A percentile compares a stretch with the other conserved stretches of the same genome.
Evolutionary conservation across 345 rosid species (phyloP).

Genomic region (Reutealis trisperma): DNA sequence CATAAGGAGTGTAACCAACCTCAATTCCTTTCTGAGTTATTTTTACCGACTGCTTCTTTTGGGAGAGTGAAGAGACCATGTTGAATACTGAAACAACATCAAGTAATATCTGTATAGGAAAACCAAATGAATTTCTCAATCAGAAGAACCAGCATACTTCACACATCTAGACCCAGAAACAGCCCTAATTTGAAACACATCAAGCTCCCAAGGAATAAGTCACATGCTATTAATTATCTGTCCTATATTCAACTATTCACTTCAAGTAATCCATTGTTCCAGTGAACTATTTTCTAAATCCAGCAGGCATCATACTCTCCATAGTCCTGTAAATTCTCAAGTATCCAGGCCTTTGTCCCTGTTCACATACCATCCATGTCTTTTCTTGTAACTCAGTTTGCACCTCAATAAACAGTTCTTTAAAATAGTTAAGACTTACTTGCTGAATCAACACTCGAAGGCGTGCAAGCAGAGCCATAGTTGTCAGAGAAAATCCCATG

Average conservation of each 20-base stretch:
- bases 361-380: not conserved
- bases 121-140: not conserved
- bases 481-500: slow-evolving; percentile 66
- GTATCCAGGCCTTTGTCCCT: not conserved
- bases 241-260: not conserved
- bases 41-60: slow-evolving; percentile 71
- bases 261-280: not conserved
- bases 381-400: not conserved
- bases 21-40: slow-evolving; percentile 68
- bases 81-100: slow-evolving; percentile 71
- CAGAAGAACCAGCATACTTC: not conserved
- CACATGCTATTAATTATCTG: not conserved
- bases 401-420: not conserved
- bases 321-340: not conserved
- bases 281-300: not conserved
- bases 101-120: slow-evolving; percentile 60
- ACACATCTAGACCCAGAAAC: not conserved
- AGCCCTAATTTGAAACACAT: not conserved
- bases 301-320: not conserved
- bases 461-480: slow-evolving; percentile 84
- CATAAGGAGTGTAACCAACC: slow-evolving; percentile 38
- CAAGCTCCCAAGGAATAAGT: not conserved
- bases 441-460: slow-evolving; percentile 88
- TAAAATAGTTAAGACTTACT: slow-evolving; percentile 45
- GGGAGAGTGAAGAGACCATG: slow-evolving; percentile 60